These are phyloP conservation scores for Pichia pseudocactophila DNA, from an alignment of 805 yeast species.

Conservation along the genomic window DNA sequence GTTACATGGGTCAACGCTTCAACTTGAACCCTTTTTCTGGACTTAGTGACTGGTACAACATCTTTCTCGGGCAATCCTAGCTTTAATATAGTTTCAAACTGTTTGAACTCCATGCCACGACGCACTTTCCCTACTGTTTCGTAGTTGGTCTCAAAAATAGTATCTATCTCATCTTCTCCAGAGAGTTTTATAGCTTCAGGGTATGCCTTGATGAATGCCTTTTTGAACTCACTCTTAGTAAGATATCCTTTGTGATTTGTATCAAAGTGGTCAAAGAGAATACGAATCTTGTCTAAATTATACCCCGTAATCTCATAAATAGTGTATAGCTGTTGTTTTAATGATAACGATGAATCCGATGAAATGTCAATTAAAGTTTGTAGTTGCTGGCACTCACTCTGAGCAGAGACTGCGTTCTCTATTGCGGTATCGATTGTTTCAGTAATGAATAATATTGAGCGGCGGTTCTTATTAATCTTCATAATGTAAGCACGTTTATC, in stretches of 20 bases:
- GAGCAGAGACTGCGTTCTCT: no score
- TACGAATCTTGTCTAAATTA: conserved; percentile 16
- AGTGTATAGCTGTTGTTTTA: no score
- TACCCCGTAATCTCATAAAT: conserved; percentile 1
- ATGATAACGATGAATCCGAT: no score
- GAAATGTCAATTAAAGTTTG: no score
- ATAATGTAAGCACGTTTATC: not conserved
- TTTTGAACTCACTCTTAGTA: conserved; percentile 34
- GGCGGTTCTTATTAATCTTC: conserved; percentile 2
- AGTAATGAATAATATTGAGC: conserved; percentile 2
- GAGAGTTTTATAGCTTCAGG: conserved; percentile 25
- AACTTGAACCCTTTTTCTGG: no score
- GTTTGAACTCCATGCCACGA: conserved; percentile 22
- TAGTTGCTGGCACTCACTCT: no score
- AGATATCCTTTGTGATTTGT: conserved; percentile 30
- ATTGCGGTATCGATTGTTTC: not conserved
- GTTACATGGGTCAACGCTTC: no score
- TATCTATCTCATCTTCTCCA: conserved; percentile 31
- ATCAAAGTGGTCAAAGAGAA: conserved; percentile 34
- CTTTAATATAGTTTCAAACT: conserved; percentile 20
- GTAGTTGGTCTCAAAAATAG: conserved; percentile 10
- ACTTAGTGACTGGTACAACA: no score
- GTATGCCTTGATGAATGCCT: conserved; percentile 35
- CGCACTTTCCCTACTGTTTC: conserved; percentile 12
- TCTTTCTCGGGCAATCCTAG: conserved; percentile 1